Evolutionary conservation across 2,329 filamentous ascomycete genomes (phyloP), one percentile per base, ranked within the genome.

Genomic region (Phaeomoniella chlamydospora): DNA sequence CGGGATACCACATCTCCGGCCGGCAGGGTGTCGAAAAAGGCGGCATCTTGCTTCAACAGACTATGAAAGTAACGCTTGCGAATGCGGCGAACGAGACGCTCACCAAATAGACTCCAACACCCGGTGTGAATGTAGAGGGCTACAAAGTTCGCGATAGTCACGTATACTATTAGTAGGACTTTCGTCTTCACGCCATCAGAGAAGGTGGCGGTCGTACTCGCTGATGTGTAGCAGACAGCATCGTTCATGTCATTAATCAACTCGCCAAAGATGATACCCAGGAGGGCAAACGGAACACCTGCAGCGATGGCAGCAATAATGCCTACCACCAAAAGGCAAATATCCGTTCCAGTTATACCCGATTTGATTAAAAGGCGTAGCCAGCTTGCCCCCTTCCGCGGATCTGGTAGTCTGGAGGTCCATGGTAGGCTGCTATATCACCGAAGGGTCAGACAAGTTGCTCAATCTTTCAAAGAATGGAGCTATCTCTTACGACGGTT

Each of bases 101-200:
- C 73, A 37, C 74, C 75, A 41, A 70, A 65, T 44, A 80, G 58
- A 42, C 64, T 74, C 75, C 75, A 82, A 44, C 68, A 77, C 6
- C 70, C 59, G 18, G 75, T 64, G 48, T 81, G 72, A 37, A 65
- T 55, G 52, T 81, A 84, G 43, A 81, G 77, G 39, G 71, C 57
- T 29, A 65, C 61, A 44, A 82, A 76, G 40, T 71, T 68, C 17
- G 67, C 75, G 39, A 78, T 70, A 14, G 72, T 72, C 26, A 82
- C 64, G 49, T 77, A 78, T 11, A 78, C 67, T 15, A 81, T 60
- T 33, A 68, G 45, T 49, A 80, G 51, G 29, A 83, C 69, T 46
- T 74, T 77, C 34, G 57, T 48, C 49, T 74, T 67, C 41, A 77
- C 64, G 17, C 52, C 52, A 29, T 70, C 58, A 31, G 40, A 43